phyloP scores from a whole-genome alignment of 495 filamentous ascomycete species.

The Margaritispora aquatica region DNA sequence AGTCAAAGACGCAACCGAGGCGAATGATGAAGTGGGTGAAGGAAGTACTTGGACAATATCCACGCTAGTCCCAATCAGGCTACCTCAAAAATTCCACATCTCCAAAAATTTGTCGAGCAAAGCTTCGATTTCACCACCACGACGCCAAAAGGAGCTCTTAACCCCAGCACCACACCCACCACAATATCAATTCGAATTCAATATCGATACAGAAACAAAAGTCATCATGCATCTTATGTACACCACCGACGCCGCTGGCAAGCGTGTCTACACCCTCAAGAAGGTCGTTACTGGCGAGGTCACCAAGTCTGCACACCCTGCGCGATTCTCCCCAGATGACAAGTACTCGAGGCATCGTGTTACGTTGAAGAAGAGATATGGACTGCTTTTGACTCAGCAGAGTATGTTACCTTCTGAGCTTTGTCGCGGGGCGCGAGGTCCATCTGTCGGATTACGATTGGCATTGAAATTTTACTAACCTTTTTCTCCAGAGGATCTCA shows the following conservation, averaged over 20 bases:
- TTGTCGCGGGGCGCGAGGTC: not conserved
- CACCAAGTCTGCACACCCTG: slow-evolving; percentile 93
- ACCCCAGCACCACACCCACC: not conserved
- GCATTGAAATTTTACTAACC: slow-evolving; percentile 1
- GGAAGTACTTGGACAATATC: not conserved
- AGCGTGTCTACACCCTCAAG: slow-evolving; percentile 84
- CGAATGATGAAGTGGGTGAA: not conserved
- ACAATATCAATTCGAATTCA: not conserved
- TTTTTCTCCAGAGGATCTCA: slow-evolving; percentile 30
- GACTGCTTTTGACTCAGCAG: slow-evolving; percentile 78
- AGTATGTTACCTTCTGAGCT: slow-evolving; percentile 41
- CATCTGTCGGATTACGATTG: not conserved
- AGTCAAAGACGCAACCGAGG: not conserved
- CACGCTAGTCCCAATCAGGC: not conserved
- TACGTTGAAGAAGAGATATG: slow-evolving; percentile 87
- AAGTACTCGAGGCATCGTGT: slow-evolving; percentile 94
- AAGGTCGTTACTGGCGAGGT: slow-evolving; percentile 73
- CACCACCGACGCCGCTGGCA: slow-evolving; percentile 69
- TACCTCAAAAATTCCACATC: not conserved
- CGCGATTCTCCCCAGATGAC: slow-evolving; percentile 95
- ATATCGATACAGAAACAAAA: too few species aligned
- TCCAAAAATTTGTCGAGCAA: slow-evolving; percentile 11
- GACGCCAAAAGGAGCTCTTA: not conserved
- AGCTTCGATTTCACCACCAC: not conserved
- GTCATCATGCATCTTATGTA: slow-evolving; percentile 81